phyloP scores from a whole-genome alignment of 73 alveolate species.

The Blepharisma stoltei region DNA sequence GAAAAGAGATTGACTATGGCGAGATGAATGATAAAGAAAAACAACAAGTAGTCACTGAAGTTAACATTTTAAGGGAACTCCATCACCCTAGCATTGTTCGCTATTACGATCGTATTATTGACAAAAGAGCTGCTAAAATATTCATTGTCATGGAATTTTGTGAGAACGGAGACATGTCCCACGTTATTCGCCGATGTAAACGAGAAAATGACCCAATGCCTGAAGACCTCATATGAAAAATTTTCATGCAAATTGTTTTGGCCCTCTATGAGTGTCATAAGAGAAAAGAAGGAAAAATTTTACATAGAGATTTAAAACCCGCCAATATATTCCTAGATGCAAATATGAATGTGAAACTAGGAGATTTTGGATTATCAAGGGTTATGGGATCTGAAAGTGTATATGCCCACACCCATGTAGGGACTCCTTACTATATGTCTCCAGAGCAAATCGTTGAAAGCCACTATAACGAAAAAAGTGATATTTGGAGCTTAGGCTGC shows the following conservation, averaged over 20 bases:
- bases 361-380: conserved; percentile 92
- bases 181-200: conserved; percentile 69
- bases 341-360: conserved; percentile 78
- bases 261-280: conserved; percentile 91
- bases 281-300: conserved; percentile 67
- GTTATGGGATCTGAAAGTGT: conserved; percentile 75
- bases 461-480: conserved; percentile 92
- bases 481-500: conserved; percentile 95
- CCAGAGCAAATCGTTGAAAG: conserved; percentile 94
- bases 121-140: conserved; percentile 74
- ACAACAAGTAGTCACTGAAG: conserved; percentile 87
- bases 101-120: conserved; percentile 88
- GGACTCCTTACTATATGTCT: conserved; percentile 97
- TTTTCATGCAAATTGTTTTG: conserved; percentile 74
- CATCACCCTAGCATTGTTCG: conserved; percentile 73
- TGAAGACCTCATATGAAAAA: conserved; percentile 92
- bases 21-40: conserved; percentile 85
- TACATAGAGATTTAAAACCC: conserved; percentile 92
- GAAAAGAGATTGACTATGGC: conserved; percentile 90
- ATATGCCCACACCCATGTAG: conserved; percentile 94
- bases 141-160: conserved; percentile 94
- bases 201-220: conserved; percentile 63
- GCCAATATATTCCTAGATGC: conserved; percentile 84
- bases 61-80: conserved; percentile 82
- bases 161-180: conserved; percentile 93